These are phyloP conservation scores for Sicyos edulis DNA, from an alignment of 306 rosid genomes.

Conservation along the genomic window DNA sequence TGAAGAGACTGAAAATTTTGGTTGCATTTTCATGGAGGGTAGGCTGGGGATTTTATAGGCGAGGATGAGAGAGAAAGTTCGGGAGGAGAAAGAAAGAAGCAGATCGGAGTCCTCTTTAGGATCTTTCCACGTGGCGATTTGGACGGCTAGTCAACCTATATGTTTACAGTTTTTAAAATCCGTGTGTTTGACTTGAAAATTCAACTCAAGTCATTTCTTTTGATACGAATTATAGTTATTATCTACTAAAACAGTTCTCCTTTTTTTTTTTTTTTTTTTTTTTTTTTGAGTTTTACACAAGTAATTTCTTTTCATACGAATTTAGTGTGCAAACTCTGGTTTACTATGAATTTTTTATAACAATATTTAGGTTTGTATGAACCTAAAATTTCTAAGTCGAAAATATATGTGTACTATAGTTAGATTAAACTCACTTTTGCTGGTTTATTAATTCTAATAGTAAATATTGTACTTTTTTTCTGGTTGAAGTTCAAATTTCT, in stretches of 20 bases:
- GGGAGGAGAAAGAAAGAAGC: conserved; percentile 18
- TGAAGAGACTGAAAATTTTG: not conserved
- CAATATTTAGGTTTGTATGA: too few relatives aligned
- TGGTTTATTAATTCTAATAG: too few relatives aligned
- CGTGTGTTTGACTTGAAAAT: conserved; percentile 12
- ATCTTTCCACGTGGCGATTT: conserved; percentile 34
- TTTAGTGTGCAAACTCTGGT: too few relatives aligned
- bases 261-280: not conserved
- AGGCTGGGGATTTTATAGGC: conserved; percentile 13
- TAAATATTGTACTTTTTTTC: too few relatives aligned
- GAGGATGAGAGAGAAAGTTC: not conserved
- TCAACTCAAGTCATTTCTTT: not conserved
- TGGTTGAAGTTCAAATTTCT: too few relatives aligned
- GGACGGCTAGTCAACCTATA: conserved; percentile 20
- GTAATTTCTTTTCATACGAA: not conserved
- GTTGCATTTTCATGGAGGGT: not conserved
- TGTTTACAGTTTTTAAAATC: not conserved
- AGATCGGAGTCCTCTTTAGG: conserved; percentile 23
- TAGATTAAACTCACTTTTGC: too few relatives aligned
- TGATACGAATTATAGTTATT: not conserved
- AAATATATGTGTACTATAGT: too few relatives aligned
- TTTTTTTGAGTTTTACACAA: too few relatives aligned
- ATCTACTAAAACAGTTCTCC: not conserved
- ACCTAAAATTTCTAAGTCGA: too few relatives aligned
- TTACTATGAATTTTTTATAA: too few relatives aligned